Base-by-base conservation (phyloP, 1,139 yeast genomes). In the Kodamaea arcana region DNA sequence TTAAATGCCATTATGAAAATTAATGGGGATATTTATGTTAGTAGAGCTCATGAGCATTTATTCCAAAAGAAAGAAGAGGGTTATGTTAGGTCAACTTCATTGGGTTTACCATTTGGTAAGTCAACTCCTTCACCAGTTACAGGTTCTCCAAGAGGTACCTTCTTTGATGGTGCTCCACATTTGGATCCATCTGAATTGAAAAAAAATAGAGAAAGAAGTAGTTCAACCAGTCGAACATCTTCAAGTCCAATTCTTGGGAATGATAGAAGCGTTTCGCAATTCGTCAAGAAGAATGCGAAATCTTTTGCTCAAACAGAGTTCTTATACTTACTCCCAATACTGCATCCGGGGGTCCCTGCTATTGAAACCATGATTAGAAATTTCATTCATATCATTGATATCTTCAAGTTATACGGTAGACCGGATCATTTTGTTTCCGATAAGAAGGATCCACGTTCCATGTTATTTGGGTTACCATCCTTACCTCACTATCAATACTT, bases 281-380 rank as follows among this genome's bases (percentile, higher is more conserved):
- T 43, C 34, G 44, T 47, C 30, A 58, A 59, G 43, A 62, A 62
- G 43, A 56, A 59, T 36, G 37, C 39, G 29, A 49, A 47, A 40
- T 51, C 54, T 36, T 73, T 57, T 47, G 69, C 52, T 21, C 56
- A 46, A 32, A 62, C 65, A 35, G 55, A 55, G 48, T 72, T 50
- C 53, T 58, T 62, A 45, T 76, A 60, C 51, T 59, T 76, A 41
- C 72, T 76, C 65, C 81, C 82, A 2, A 65, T 63, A 22, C 43
- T 71, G 7, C 82, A 76, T 48, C 77, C 80, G 0, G 78, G 79
- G 11, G 80, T 76, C 10, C 58, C 62, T 27, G 74, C 75, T n/a
- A 59, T 69, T 18, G 81, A 76, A 51, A 76, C 77, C 22, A 75
- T 75, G 80, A 60, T 76, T 31, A 59, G 82, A 38, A 62, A 72